Evolutionary conservation across 1,284 basidiomycete genomes (phyloP).

Genomic region (Ustilago shanxiensis): DNA sequence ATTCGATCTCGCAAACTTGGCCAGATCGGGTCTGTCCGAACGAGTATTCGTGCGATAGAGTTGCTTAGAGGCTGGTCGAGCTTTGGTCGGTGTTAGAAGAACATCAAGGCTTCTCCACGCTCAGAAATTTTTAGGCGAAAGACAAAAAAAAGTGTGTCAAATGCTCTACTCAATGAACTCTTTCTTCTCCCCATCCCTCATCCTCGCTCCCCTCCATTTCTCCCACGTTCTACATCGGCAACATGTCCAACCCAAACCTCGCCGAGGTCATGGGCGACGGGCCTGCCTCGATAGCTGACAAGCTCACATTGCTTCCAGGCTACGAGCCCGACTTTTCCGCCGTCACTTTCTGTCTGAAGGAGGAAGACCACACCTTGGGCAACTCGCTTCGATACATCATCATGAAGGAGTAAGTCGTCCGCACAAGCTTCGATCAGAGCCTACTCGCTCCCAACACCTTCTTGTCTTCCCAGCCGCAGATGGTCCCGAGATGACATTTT

Average conservation of each 20-base stretch:
- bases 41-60: slow-evolving; percentile 25
- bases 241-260: slow-evolving; percentile 54
- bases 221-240: slow-evolving; percentile 5
- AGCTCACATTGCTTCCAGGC: slow-evolving; percentile 73
- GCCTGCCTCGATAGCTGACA: slow-evolving; percentile 48
- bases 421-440: neutral
- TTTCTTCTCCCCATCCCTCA: neutral
- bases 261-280: slow-evolving; percentile 55
- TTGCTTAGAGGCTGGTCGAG: neutral
- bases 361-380: slow-evolving; percentile 95
- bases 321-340: slow-evolving; percentile 85
- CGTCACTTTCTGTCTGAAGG: slow-evolving; percentile 89
- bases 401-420: slow-evolving; percentile 93
- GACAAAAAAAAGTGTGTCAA: neutral
- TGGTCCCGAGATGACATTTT: slow-evolving; percentile 51
- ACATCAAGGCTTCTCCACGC: slow-evolving; percentile 24
- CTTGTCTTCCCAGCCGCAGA: slow-evolving; percentile 4
- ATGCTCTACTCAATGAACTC: neutral
- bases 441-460: no score
- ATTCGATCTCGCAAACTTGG: neutral
- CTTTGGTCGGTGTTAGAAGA: slow-evolving; percentile 1
- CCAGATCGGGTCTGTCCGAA: slow-evolving; percentile 9
- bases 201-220: neutral
- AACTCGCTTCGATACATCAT: slow-evolving; percentile 96
- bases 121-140: slow-evolving; percentile 27